Evolutionary conservation across 2,329 filamentous ascomycete genomes (phyloP).

Genomic region (Bipolaris sorokiniana): DNA sequence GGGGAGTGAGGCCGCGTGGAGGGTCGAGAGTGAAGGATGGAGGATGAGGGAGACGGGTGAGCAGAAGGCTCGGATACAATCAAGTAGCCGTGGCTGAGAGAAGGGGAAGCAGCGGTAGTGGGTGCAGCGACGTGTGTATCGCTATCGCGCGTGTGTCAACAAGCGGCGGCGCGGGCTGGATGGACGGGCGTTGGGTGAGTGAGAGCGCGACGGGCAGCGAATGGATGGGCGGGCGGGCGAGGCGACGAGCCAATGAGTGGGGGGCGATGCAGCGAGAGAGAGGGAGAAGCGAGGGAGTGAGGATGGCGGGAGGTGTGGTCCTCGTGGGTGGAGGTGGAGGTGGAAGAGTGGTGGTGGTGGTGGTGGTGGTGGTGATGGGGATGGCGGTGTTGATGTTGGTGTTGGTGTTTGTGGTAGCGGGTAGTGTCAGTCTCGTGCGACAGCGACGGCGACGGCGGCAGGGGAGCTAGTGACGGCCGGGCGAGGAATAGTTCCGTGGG

Average conservation of each 20-base stretch:
- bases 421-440: not conserved
- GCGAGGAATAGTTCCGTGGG: not conserved
- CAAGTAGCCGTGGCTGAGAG: slow-evolving; percentile 16
- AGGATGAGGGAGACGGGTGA: not conserved
- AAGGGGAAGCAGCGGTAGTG: not conserved
- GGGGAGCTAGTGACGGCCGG: not conserved
- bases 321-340: not conserved
- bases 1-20: slow-evolving; percentile 5
- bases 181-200: slow-evolving; percentile 12
- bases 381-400: not conserved
- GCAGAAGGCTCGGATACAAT: slow-evolving; percentile 14
- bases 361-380: not conserved
- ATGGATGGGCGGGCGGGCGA: not conserved
- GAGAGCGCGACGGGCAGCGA: slow-evolving; percentile 13
- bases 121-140: slow-evolving; percentile 8
- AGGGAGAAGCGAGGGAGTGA: slow-evolving; percentile 19
- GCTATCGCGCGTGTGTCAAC: slow-evolving; percentile 3
- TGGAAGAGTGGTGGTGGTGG: not conserved
- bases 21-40: not conserved
- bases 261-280: not conserved
- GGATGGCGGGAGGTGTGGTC: not conserved
- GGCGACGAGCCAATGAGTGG: not conserved
- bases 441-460: slow-evolving; percentile 1
- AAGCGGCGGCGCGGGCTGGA: slow-evolving; percentile 14
- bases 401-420: not conserved